Conservation (phyloP, 306 rosid species). For the Quercus robur region DNA sequence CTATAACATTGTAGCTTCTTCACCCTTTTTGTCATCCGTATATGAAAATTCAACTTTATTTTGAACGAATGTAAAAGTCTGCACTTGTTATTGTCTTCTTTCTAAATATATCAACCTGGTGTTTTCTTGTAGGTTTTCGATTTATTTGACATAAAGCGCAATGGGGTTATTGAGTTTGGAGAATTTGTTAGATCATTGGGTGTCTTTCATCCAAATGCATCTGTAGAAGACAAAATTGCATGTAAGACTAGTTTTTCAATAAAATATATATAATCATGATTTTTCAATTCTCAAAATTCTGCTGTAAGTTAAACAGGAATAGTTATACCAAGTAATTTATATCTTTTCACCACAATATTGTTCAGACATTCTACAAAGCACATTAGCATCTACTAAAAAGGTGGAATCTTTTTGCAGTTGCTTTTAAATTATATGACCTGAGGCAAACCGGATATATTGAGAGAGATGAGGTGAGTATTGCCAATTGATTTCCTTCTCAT, state of each 20-base stretch:
- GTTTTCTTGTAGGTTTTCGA: conserved; percentile 59
- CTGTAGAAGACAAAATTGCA: conserved; percentile 61
- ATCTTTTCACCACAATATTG: not conserved
- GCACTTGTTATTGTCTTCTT: not conserved
- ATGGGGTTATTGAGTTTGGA: conserved; percentile 84
- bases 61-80: not conserved
- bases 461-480: conserved; percentile 60
- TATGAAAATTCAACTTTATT: not conserved
- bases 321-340: not conserved
- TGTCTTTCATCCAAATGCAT: conserved; percentile 73
- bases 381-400: conserved; percentile 22
- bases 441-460: conserved; percentile 80
- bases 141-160: conserved; percentile 72
- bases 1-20: not conserved
- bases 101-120: conserved; percentile 6
- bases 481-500: not conserved
- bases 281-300: not conserved
- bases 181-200: conserved; percentile 84
- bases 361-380: not conserved
- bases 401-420: conserved; percentile 62
- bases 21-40: not conserved
- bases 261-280: not conserved
- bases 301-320: not conserved
- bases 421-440: conserved; percentile 79
- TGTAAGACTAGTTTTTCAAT: conserved; percentile 44